Percentiles rank a stretch among this genome's conserved stretches.
phyloP scores from a whole-genome alignment of 2,329 filamentous ascomycete genomes.

The Aspergillus ochraceoroseus region DNA sequence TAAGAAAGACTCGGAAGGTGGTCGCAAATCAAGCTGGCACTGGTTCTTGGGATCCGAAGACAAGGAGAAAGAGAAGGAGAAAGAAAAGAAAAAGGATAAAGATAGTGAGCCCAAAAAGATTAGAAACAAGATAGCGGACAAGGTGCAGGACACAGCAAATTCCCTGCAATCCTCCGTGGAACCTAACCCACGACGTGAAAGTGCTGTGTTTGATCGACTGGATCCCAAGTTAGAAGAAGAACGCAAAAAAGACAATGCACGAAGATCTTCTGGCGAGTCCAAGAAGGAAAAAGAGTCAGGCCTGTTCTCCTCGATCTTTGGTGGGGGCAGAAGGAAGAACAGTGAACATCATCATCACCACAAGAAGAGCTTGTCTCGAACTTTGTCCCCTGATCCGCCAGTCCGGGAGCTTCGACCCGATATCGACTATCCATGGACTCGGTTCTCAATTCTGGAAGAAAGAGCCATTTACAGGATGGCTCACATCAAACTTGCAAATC shows the following conservation, averaged over 20 bases:
- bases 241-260: slow-evolving; percentile 71
- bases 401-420: slow-evolving; percentile 73
- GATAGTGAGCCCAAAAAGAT: slow-evolving; percentile 60
- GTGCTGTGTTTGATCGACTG: slow-evolving; percentile 75
- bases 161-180: slow-evolving; percentile 86
- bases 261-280: slow-evolving; percentile 60
- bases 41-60: slow-evolving; percentile 73
- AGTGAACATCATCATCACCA: slow-evolving; percentile 53
- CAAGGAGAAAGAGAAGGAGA: slow-evolving; percentile 58
- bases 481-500: slow-evolving; percentile 98
- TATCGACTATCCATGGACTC: slow-evolving; percentile 91
- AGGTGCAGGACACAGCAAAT: slow-evolving; percentile 68
- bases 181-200: slow-evolving; percentile 62
- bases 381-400: slow-evolving; percentile 74
- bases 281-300: slow-evolving; percentile 87
- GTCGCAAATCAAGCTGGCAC: slow-evolving; percentile 70
- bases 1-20: slow-evolving; percentile 67
- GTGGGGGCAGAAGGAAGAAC: slow-evolving; percentile 82
- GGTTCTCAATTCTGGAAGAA: slow-evolving; percentile 92
- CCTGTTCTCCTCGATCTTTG: slow-evolving; percentile 90
- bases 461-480: slow-evolving; percentile 97
- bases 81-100: slow-evolving; percentile 55
- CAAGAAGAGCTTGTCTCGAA: slow-evolving; percentile 69
- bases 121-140: slow-evolving; percentile 51
- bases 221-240: slow-evolving; percentile 63